Base-by-base conservation (phyloP, 2,329 filamentous ascomycete species). In the Aspergillus spinulosporus region DNA sequence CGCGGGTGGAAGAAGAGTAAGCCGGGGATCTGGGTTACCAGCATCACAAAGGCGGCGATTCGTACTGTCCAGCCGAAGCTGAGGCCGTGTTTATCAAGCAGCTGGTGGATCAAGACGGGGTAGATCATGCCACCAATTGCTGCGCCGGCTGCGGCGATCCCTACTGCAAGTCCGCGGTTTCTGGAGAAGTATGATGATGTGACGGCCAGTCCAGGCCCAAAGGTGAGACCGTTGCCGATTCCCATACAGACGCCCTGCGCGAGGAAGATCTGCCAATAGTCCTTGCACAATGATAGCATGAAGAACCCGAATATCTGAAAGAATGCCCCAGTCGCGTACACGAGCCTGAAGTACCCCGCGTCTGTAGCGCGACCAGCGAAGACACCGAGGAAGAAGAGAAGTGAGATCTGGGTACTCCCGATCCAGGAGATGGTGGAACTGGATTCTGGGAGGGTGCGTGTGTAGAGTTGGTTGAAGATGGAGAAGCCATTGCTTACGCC, bases 221-320 rank as follows among this genome's bases (percentile, higher is more conserved):
- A 80, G 4, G 76, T 53, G 9, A 72, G 67, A 0, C 78, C 78
- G 43, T 71, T 70, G 0, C 75, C 78, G 3, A 79, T 48, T 2
- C 76, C 79, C 42, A 69, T 66, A 40, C 67, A 74, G 3, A 80
- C 54, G 0, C 73, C 78, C 56, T 81, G 78, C 0, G 76, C 64
- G 2, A 82, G 72, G 26, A 82, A 71, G 0, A 82, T 68, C 63
- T 81, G 77, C 72, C 75, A 81, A 62, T 80, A 82, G 32, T 61
- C 58, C 0, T 62, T 74, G 7, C 70, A 64, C 0, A 78, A 62
- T 36, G 75, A 78, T 7, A 76, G 75, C 64, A 73, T 72, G 59
- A 81, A 76, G 39, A 78, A 69, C 6, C 78, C 78, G 0, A 79
- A 15, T 0, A 79, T 58, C 7, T 66, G 61, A 2, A 77, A 51